phyloP scores from a whole-genome alignment of 1,284 basidiomycete genomes.

The Butyriboletus pseudospeciosus region DNA sequence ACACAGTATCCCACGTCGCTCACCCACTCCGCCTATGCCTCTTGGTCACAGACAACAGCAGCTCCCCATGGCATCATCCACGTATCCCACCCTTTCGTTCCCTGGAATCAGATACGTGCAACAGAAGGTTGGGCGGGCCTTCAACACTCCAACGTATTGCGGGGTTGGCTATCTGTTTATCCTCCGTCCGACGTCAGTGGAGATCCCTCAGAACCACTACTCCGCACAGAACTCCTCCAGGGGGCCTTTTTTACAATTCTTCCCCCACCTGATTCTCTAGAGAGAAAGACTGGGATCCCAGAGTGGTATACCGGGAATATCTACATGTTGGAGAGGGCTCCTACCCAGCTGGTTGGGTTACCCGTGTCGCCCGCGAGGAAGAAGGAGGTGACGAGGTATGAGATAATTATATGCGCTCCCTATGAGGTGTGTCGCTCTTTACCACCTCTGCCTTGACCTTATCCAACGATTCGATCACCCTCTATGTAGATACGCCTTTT shows the following conservation, averaged over 20 bases:
- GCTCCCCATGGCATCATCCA: constrained; percentile 45
- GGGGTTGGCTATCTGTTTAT: constrained; percentile 52
- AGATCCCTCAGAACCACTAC: constrained; percentile 32
- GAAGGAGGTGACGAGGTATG: constrained; percentile 55
- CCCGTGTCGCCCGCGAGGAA: constrained; percentile 41
- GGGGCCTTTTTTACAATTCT: constrained; percentile 67
- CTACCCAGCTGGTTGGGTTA: constrained; percentile 47
- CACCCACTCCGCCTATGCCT: constrained; percentile 45
- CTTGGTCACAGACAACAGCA: constrained; percentile 48
- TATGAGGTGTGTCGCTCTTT: constrained; percentile 24
- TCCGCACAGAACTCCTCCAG: constrained; percentile 48
- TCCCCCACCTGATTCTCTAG: constrained; percentile 33
- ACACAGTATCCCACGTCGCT: constrained; percentile 51
- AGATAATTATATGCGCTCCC: constrained; percentile 43
- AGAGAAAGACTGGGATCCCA: constrained; percentile 33
- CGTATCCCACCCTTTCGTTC: constrained; percentile 54
- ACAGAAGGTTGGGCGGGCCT: constrained; percentile 80
- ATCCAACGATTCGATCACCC: neutral
- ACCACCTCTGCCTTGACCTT: neutral
- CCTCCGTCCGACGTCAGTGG: constrained; percentile 36
- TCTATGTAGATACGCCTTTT: constrained; percentile 65
- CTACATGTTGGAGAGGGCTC: constrained; percentile 53
- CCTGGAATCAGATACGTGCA: constrained; percentile 63
- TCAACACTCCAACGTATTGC: constrained; percentile 69
- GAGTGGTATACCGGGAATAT: constrained; percentile 74